Evolutionary conservation across 2,329 filamentous ascomycete species (phyloP).

Genomic region (Calonectria naviculata): DNA sequence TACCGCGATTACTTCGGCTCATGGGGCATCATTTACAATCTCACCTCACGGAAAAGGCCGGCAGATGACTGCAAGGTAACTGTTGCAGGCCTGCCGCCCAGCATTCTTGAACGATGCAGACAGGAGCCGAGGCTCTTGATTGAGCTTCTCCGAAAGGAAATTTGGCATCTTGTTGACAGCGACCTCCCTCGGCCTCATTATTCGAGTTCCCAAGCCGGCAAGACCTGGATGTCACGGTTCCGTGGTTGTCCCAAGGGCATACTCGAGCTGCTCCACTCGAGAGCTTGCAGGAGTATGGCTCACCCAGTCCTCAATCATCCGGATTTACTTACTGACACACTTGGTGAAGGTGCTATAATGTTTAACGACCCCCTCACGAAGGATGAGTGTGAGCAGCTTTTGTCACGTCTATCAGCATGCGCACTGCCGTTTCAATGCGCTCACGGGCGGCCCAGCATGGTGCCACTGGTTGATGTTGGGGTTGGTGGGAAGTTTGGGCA

Average conservation of each 20-base stretch:
- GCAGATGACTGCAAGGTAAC: slow-evolving; percentile 47
- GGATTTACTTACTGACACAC: slow-evolving; percentile 12
- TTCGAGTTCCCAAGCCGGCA: slow-evolving; percentile 17
- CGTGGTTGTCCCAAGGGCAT: slow-evolving; percentile 80
- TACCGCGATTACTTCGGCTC: slow-evolving; percentile 67
- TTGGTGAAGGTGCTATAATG: slow-evolving; percentile 74
- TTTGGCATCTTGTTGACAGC: slow-evolving; percentile 73
- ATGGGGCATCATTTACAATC: slow-evolving; percentile 81
- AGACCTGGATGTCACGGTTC: slow-evolving; percentile 71
- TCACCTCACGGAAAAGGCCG: slow-evolving; percentile 34
- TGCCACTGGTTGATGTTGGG: slow-evolving; percentile 68
- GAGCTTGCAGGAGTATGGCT: slow-evolving; percentile 75
- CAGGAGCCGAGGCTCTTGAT: slow-evolving; percentile 78
- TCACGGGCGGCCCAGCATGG: slow-evolving; percentile 78
- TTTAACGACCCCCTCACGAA: slow-evolving; percentile 78
- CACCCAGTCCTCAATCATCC: rapidly evolving
- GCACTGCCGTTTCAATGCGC: slow-evolving; percentile 86
- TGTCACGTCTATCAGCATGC: slow-evolving; percentile 69
- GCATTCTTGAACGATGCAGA: slow-evolving; percentile 81
- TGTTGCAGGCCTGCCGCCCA: slow-evolving; percentile 72
- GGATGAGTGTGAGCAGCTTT: slow-evolving; percentile 68
- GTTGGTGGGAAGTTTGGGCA: slow-evolving; percentile 35
- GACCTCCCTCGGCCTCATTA: slow-evolving; percentile 24
- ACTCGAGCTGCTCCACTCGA: slow-evolving; percentile 79
- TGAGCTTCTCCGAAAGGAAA: slow-evolving; percentile 78